phyloP scores from a whole-genome alignment of 768 basidiomycete species.

The Tylopilus sp. region DNA sequence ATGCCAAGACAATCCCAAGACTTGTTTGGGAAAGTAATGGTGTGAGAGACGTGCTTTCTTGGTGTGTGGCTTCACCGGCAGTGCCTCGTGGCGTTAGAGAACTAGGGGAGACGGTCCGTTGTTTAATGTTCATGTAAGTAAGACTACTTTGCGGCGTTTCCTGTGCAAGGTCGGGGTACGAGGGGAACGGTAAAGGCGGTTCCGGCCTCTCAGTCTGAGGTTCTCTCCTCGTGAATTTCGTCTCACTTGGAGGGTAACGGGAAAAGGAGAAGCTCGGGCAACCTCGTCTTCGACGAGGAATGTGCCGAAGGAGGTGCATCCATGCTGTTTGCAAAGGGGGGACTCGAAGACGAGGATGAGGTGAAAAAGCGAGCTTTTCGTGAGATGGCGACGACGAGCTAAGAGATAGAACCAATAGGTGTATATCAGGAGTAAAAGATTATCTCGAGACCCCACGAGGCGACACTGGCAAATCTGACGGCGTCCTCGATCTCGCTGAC shows the following conservation, averaged over 20 bases:
- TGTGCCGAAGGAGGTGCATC: background rate
- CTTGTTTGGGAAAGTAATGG: constrained; percentile 25
- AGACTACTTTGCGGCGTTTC: background rate
- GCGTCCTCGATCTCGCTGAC: too few species aligned
- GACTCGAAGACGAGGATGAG: constrained; percentile 11
- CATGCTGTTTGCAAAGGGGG: constrained; percentile 13
- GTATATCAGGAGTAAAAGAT: constrained; percentile 22
- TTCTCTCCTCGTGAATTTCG: constrained; percentile 4
- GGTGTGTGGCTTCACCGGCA: background rate
- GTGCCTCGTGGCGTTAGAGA: constrained; percentile 8
- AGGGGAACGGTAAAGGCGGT: constrained; percentile 22
- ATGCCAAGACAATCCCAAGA: constrained; percentile 19
- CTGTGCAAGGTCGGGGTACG: constrained; percentile 10
- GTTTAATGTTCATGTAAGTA: background rate
- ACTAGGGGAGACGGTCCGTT: constrained; percentile 3
- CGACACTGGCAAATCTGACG: too few species aligned
- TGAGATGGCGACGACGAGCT: constrained; percentile 59
- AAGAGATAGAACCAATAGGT: constrained; percentile 44
- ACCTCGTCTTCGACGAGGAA: background rate
- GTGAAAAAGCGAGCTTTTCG: constrained; percentile 57
- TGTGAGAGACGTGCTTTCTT: constrained; percentile 11
- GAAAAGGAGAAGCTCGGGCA: constrained; percentile 17
- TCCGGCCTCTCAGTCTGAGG: constrained; percentile 3
- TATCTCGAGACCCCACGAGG: constrained; percentile 1
- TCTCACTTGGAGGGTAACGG: constrained; percentile 15